Evolutionary conservation across 1,284 basidiomycete genomes (phyloP), one percentile per base, ranked within the genome.

Genomic region (Heterobasidion parviporum): DNA sequence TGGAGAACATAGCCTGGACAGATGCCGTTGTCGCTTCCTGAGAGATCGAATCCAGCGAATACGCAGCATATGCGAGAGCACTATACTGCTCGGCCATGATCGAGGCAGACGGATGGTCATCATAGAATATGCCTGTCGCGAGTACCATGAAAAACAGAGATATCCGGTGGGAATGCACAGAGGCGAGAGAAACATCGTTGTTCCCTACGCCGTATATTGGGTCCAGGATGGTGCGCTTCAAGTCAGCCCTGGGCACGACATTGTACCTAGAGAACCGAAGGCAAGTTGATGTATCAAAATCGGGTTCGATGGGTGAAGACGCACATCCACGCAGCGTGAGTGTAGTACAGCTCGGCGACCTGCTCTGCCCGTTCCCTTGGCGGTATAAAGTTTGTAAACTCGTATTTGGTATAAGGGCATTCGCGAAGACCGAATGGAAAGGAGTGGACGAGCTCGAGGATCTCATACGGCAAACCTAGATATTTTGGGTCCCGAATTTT

Each of bases 101-200:
- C 36, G 60, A 50, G 36, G 72, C 62, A 46, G 67, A 62, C 7
- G 70, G 54, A 41, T 74, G 63, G 41, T 71, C 58, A 52, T 74
- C 74, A 56, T 74, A 73, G 41, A 75, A 62, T 7, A 68, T 63
- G 6, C 79, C 79, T 18, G 70, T 70, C 10, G 76, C 76, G 6
- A 82, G 61, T 15, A 78, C 56, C 50, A 76, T 71, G 61, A 80
- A 81, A 61, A 81, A 78, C 20, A 79, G 68, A 8, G 79, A 68
- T 10, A 82, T 68, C 33, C 69, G 65, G 59, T 81, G 79, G 1
- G 78, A 68, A 54, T 78, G 76, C 10, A 79, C 55, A 8, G 50
- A 54, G 18, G 74, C 67, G n/a, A 75, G 61, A 47, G 60, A 52
- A 15, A 64, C 66, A 12, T 65, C 59, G 45, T 64, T 61, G 4